Evolutionary conservation across 2,329 filamentous ascomycete genomes (phyloP).

Genomic region (Zymoseptoria pseudotritici): DNA sequence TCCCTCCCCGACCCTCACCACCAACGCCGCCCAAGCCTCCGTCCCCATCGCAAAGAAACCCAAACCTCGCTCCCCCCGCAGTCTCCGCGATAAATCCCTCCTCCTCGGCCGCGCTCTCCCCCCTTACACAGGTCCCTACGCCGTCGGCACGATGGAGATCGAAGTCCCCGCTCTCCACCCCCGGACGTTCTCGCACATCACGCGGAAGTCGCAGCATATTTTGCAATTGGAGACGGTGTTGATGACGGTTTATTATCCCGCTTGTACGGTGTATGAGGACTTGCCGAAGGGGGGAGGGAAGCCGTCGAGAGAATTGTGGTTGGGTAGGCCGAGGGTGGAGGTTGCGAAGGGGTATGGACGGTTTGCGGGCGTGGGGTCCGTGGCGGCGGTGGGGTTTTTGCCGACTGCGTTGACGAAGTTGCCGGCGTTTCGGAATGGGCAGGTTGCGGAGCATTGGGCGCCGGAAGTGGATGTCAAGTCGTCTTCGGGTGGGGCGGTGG

Average conservation of each 20-base stretch:
- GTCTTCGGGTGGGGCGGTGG: constrained; percentile 26
- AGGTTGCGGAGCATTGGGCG: constrained; percentile 47
- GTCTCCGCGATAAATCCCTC: constrained; percentile 41
- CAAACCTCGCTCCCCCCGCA: constrained; percentile 39
- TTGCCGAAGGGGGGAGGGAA: constrained; percentile 20
- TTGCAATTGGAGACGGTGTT: constrained; percentile 53
- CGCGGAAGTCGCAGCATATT: constrained; percentile 39
- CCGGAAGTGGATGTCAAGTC: constrained; percentile 35
- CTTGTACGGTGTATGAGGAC: constrained; percentile 32
- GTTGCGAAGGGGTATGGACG: constrained; percentile 56
- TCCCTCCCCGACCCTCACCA: background rate
- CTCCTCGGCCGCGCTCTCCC: constrained; percentile 42
- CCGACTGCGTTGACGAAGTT: constrained; percentile 58
- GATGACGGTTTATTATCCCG: constrained; percentile 60
- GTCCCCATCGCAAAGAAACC: constrained; percentile 41
- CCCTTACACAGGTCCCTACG: constrained; percentile 47
- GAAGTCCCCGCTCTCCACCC: constrained; percentile 46
- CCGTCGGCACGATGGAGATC: constrained; percentile 47
- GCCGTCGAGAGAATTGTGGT: constrained; percentile 53
- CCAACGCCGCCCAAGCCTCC: background rate
- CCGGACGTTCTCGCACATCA: constrained; percentile 45
- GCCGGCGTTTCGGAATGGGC: constrained; percentile 56
- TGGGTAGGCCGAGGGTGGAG: constrained; percentile 50
- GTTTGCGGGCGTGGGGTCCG: constrained; percentile 47
- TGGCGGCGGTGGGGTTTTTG: constrained; percentile 48